phyloP scores from a whole-genome alignment of 768 basidiomycete genomes.

The Exidia glandulosa region DNA sequence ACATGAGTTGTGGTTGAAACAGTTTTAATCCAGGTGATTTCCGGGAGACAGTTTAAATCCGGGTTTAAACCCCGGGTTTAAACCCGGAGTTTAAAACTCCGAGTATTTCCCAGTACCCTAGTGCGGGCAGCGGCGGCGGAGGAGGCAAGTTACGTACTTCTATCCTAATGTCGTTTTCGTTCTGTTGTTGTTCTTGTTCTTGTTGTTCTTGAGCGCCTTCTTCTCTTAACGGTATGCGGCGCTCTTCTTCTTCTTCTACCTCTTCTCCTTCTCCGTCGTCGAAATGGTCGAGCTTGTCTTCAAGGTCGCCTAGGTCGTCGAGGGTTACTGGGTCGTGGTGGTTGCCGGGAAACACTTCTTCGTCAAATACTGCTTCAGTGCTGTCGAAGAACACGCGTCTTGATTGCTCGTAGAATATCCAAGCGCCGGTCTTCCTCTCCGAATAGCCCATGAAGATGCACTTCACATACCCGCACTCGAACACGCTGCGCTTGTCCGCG shows the following conservation, averaged over 20 bases:
- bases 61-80: too few relatives aligned
- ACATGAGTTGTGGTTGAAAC: background rate
- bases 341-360: background rate
- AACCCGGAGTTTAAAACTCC: too few relatives aligned
- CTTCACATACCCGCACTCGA: slow-evolving; percentile 14
- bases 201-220: too few relatives aligned
- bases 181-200: too few relatives aligned
- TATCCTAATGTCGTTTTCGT: too few relatives aligned
- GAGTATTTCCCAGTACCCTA: background rate
- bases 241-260: too few relatives aligned
- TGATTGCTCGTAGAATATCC: background rate
- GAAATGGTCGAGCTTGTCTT: too few relatives aligned
- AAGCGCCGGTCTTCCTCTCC: slow-evolving; percentile 2
- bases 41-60: too few relatives aligned
- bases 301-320: background rate
- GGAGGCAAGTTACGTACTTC: background rate
- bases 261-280: background rate
- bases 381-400: background rate
- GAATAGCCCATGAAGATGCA: slow-evolving; percentile 31
- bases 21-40: background rate
- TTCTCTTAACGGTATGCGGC: too few relatives aligned
- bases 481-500: slow-evolving; percentile 14
- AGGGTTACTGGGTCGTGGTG: background rate
- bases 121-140: background rate
- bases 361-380: slow-evolving; percentile 8